phyloP scores from a whole-genome alignment of 2,329 filamentous ascomycete species.

The Botrytis tulipae region DNA sequence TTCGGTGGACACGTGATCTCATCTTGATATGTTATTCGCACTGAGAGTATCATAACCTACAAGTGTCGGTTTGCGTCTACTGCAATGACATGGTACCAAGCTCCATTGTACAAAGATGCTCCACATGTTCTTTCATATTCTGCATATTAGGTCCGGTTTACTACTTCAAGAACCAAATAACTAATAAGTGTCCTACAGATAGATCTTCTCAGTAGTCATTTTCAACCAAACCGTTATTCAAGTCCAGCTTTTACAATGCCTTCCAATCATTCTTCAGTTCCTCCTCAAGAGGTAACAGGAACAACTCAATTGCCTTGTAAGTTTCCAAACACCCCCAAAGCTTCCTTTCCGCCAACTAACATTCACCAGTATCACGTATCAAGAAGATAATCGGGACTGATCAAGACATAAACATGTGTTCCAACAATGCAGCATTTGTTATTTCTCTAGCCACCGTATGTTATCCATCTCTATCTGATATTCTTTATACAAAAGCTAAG shows the following conservation, averaged over 20 bases:
- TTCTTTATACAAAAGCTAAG: slow-evolving; percentile 20
- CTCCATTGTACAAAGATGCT: too few relatives aligned
- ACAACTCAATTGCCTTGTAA: slow-evolving; percentile 81
- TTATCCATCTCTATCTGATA: slow-evolving; percentile 14
- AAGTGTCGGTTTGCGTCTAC: background rate
- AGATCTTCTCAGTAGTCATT: background rate
- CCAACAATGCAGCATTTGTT: slow-evolving; percentile 90
- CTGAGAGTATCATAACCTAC: background rate
- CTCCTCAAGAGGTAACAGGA: slow-evolving; percentile 80
- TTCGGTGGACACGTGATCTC: background rate
- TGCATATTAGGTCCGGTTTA: background rate
- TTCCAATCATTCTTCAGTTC: slow-evolving; percentile 83
- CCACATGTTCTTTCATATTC: too few relatives aligned
- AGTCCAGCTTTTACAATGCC: slow-evolving; percentile 60
- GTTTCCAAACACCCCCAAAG: slow-evolving; percentile 39
- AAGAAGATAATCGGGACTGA: slow-evolving; percentile 94
- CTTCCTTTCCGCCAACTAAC: slow-evolving; percentile 20
- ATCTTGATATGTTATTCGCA: background rate
- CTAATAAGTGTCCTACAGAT: background rate
- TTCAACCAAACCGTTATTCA: background rate
- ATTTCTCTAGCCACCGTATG: slow-evolving; percentile 84
- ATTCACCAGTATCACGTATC: slow-evolving; percentile 74
- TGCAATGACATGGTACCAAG: background rate
- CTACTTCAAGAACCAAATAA: background rate
- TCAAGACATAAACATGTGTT: slow-evolving; percentile 80